Base-by-base conservation (phyloP, 2,329 filamentous ascomycete species). In the Tympanopsis confertula region DNA sequence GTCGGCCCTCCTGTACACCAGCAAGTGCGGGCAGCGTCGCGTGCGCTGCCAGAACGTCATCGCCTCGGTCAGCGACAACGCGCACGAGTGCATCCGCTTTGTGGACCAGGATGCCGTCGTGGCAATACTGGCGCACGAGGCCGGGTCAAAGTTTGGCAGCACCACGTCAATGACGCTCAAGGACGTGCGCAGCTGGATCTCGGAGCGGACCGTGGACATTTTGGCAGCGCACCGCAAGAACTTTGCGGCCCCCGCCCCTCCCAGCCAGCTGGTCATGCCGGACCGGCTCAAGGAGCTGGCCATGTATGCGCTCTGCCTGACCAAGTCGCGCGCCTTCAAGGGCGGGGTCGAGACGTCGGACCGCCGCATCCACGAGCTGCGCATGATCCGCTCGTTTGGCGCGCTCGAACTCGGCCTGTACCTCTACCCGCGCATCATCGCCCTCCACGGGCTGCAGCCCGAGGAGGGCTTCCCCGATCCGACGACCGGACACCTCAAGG, bases 61-160 rank as follows among this genome's bases (percentile, higher is more conserved):
- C 40, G 89, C 91, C 2, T 89, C 85, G 41, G 86, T 96, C 28
- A 93, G 82, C 45, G 86, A 95, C 46, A 80, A 78, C 39, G 79
- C 86, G 12, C 75, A 85, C 43, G 87, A 94, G 43, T 74, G 71
- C 50, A 86, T 96, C 76, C 89, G 88, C 52, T 93, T 88, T 54
- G 81, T 95, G 30, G 91, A 98, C 53, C 89, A 98, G 56, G 91
- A 98, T 57, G 87, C 91, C 5, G 85, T 98, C 18, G 74, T 88
- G 41, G 75, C 77, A 26, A 75, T 95, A 40, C 76, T 98, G 41
- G 87, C 89, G 35, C 96, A 96, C 65, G 89, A 98, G 58, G 86
- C 88, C 28, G 84, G 86, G 29, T 80, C 84, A n/a, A 87, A 86
- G 57, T 79, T 94, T 47, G 68, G 22, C 22, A 7, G 79, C 4